phyloP scores from a whole-genome alignment of 2,329 filamentous ascomycete species.

The Cladophialophora exuberans region DNA sequence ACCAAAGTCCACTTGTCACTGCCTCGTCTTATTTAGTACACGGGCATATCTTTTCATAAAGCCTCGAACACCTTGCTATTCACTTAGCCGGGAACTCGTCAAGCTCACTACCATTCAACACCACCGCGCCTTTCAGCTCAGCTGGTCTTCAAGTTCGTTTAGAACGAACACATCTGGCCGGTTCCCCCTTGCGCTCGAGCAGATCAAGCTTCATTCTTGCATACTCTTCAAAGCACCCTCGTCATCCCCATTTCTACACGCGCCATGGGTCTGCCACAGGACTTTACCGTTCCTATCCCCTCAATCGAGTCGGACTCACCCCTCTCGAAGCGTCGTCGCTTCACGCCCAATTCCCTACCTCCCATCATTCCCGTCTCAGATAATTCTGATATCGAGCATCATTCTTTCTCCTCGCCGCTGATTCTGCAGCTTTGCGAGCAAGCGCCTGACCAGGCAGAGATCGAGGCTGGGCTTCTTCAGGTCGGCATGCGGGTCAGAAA shows the following conservation, averaged over 20 bases:
- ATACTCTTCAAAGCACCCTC: neutral
- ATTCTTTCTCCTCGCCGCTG: conserved; percentile 37
- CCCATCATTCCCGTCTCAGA: conserved; percentile 28
- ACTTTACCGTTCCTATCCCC: conserved; percentile 16
- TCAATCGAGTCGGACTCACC: conserved; percentile 25
- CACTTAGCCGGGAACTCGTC: conserved; percentile 25
- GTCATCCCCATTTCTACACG: neutral
- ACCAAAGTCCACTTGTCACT: neutral
- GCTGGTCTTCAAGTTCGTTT: no score
- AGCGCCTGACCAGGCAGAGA: conserved; percentile 43
- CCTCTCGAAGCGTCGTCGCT: conserved; percentile 48
- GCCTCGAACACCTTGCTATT: conserved; percentile 28
- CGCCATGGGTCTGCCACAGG: conserved; percentile 25
- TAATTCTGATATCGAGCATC: conserved; percentile 30
- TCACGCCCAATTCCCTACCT: conserved; percentile 44
- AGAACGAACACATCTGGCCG: no score
- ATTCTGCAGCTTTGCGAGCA: conserved; percentile 40
- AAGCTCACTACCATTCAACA: neutral
- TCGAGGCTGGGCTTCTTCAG: conserved; percentile 82
- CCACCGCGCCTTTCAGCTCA: no score
- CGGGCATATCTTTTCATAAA: neutral
- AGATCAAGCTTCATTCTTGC: conserved; percentile 5
- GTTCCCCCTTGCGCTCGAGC: neutral
- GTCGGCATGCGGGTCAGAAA: conserved; percentile 96
- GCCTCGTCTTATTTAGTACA: neutral